These are phyloP conservation scores for Trichoderma polysporum DNA, from an alignment of 2,329 filamentous ascomycete species.

Conservation along the genomic window DNA sequence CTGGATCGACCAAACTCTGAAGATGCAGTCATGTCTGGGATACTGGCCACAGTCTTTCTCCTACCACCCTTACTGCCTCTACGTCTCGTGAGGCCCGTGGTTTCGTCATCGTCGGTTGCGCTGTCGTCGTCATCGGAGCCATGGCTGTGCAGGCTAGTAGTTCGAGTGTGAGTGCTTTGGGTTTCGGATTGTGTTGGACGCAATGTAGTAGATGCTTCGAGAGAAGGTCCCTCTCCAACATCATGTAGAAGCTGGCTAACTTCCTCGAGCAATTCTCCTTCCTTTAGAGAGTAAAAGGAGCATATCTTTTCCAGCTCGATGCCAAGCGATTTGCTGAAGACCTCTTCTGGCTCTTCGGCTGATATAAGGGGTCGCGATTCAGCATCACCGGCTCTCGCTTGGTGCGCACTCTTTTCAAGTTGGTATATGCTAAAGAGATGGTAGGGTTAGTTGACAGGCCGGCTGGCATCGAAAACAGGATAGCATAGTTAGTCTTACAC, in stretches of 20 bases:
- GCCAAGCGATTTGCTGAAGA: conserved; percentile 80
- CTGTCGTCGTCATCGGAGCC: conserved; percentile 53
- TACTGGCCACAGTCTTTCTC: conserved; percentile 39
- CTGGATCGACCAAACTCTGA: conserved; percentile 59
- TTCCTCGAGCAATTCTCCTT: conserved; percentile 81
- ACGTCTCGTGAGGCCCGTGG: conserved; percentile 51
- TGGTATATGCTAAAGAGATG: conserved; percentile 74
- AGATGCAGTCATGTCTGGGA: conserved; percentile 59
- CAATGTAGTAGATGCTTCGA: conserved; percentile 41
- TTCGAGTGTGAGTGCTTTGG: conserved; percentile 28
- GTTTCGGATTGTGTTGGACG: conserved; percentile 34
- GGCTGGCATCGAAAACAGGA: neutral
- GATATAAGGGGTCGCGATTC: conserved; percentile 83
- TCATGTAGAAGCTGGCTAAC: conserved; percentile 75
- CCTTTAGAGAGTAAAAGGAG: conserved; percentile 86
- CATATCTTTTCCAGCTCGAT: conserved; percentile 91
- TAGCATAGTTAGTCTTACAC: conserved; percentile 59
- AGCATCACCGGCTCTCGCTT: conserved; percentile 63
- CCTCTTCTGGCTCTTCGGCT: conserved; percentile 71
- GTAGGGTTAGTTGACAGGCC: neutral
- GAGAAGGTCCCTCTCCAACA: conserved; percentile 55
- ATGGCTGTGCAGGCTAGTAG: conserved; percentile 42
- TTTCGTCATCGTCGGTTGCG: conserved; percentile 64
- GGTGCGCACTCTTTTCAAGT: conserved; percentile 81
- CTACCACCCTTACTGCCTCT: conserved; percentile 39